phyloP scores from a whole-genome alignment of 2,329 filamentous ascomycete genomes.

The Diaporthe humulicola region DNA sequence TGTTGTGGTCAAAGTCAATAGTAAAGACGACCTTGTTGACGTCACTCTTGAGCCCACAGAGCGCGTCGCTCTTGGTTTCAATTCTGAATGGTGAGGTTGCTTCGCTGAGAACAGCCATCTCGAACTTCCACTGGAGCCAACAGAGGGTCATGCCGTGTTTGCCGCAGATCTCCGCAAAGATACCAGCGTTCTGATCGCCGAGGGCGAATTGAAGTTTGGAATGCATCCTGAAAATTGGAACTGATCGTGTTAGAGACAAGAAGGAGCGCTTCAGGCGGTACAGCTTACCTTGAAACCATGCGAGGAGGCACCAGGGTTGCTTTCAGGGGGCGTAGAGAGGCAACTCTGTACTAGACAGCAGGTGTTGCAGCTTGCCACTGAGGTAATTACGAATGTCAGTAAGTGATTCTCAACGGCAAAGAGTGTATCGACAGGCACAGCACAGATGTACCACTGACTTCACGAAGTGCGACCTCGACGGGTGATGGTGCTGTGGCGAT shows the following conservation, averaged over 20 bases:
- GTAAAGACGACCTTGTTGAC: slow-evolving; percentile 29
- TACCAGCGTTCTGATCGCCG: slow-evolving; percentile 8
- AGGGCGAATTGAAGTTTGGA: slow-evolving; percentile 14
- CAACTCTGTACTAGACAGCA: neutral
- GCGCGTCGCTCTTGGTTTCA: slow-evolving; percentile 2
- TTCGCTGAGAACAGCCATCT: slow-evolving; percentile 12
- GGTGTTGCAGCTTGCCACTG: too few species aligned
- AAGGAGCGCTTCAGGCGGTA: too few species aligned
- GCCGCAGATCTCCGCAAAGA: slow-evolving; percentile 8
- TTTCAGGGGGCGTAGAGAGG: neutral
- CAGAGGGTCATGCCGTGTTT: slow-evolving; percentile 27
- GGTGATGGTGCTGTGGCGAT: neutral
- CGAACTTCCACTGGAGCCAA: slow-evolving; percentile 35
- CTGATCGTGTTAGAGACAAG: neutral
- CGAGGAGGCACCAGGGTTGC: neutral
- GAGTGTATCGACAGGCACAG: neutral
- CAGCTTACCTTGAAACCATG: neutral
- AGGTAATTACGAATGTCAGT: neutral
- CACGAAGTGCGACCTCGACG: neutral
- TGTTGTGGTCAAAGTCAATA: slow-evolving; percentile 15
- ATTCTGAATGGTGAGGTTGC: slow-evolving; percentile 1
- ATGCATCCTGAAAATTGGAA: neutral
- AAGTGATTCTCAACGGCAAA: neutral
- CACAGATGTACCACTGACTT: neutral
- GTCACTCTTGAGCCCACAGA: neutral